These are phyloP conservation scores for Akanthomyces muscarius DNA, from an alignment of 2,329 filamentous ascomycete species.

Conservation along the genomic window DNA sequence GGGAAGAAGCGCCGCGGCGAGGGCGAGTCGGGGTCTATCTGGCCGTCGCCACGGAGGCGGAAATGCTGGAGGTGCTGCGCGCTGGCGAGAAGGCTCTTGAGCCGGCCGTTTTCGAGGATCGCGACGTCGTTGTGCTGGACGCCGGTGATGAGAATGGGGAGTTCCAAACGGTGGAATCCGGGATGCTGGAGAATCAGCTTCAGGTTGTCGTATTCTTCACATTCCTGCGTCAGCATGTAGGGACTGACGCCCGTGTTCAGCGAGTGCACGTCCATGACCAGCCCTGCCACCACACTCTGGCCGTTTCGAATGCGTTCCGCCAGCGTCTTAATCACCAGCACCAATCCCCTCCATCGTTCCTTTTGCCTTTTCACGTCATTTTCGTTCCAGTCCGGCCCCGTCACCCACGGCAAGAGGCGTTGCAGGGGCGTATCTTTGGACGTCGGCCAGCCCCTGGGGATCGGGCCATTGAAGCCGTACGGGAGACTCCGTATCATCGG, in stretches of 20 bases:
- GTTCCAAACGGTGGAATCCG: not conserved
- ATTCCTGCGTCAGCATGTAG: conserved; percentile 27
- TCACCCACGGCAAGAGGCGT: not conserved
- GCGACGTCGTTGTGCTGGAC: not conserved
- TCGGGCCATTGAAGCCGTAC: conserved; percentile 3
- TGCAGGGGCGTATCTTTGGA: not conserved
- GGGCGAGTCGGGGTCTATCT: not conserved
- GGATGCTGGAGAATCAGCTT: conserved; percentile 11
- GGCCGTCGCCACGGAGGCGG: conserved; percentile 19
- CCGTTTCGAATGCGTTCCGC: conserved; percentile 22
- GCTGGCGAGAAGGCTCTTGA: conserved; percentile 21
- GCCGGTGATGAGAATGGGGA: not conserved
- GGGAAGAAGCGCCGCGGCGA: conserved; percentile 18
- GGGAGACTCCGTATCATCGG: conserved; percentile 6
- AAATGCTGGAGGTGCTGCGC: conserved; percentile 23
- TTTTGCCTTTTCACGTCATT: not conserved
- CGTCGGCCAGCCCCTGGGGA: conserved; percentile 11
- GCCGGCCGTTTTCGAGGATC: not conserved
- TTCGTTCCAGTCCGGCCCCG: not conserved
- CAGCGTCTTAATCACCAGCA: conserved; percentile 26
- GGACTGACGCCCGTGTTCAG: conserved; percentile 30
- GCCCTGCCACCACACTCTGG: conserved; percentile 28
- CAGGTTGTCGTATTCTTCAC: conserved; percentile 26
- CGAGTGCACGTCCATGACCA: conserved; percentile 31
- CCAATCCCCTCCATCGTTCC: conserved; percentile 31